These are phyloP conservation scores for Paramecium pentaurelia DNA, from an alignment of 73 alveolate genomes.

Conservation along the genomic window DNA sequence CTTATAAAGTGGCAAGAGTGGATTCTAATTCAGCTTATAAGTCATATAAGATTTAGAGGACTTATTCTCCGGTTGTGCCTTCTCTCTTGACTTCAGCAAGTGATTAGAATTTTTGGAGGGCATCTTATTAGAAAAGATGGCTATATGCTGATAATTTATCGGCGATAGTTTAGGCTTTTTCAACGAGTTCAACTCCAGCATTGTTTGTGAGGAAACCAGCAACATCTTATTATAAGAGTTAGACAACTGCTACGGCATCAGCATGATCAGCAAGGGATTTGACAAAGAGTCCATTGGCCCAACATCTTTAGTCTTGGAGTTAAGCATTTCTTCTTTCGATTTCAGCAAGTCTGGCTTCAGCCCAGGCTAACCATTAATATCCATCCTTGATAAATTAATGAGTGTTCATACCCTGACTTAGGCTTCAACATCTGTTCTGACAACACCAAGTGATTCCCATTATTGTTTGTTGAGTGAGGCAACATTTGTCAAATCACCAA, in stretches of 20 bases:
- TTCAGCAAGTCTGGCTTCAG: slow-evolving; percentile 50
- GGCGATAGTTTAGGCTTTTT: slow-evolving; percentile 21
- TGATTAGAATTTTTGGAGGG: slow-evolving; percentile 21
- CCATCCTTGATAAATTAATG: neutral
- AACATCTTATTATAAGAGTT: slow-evolving; percentile 31
- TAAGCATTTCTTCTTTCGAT: neutral
- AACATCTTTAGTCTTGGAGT: slow-evolving; percentile 37
- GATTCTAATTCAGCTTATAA: slow-evolving; percentile 37
- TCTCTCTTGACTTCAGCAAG: slow-evolving; percentile 50
- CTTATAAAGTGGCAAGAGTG: slow-evolving; percentile 29
- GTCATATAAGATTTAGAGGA: slow-evolving; percentile 1
- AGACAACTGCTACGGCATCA: slow-evolving; percentile 33
- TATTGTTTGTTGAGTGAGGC: slow-evolving; percentile 26
- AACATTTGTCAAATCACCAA: slow-evolving; percentile 48
- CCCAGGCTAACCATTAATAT: slow-evolving; percentile 22
- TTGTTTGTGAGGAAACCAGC: slow-evolving; percentile 38
- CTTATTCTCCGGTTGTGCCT: slow-evolving; percentile 54
- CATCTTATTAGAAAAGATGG: slow-evolving; percentile 52
- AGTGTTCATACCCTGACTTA: neutral
- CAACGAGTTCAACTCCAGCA: slow-evolving; percentile 15
- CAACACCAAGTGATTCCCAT: slow-evolving; percentile 9
- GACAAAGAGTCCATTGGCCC: slow-evolving; percentile 46
- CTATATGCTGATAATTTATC: slow-evolving; percentile 21
- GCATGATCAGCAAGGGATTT: slow-evolving; percentile 42
- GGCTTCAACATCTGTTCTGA: slow-evolving; percentile 40